Base-by-base conservation (phyloP, 2,329 filamentous ascomycete species). In the Byssochlamys sp. region DNA sequence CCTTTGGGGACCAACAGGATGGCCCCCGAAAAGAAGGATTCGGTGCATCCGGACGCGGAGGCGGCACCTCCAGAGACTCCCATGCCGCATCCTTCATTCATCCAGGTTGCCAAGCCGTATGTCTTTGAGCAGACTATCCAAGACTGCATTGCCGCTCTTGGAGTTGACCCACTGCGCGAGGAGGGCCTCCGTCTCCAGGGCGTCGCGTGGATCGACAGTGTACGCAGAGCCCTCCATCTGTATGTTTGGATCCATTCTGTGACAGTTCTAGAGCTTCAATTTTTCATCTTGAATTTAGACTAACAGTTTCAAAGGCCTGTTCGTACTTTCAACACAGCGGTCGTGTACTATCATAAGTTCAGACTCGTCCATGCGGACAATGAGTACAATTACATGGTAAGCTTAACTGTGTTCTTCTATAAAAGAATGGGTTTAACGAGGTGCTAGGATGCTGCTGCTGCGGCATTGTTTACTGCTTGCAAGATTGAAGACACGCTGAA, bases 401-500 rank as follows among this genome's bases (percentile, higher is more conserved):
- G 73, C 19, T n/a, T 48, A 25, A 19, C 6, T 33, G 27, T 53
- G 14, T 4, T 11, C 25, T 39, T 53, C 1, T 3, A 28, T 1
- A 10, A n/a, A 5, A 6, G 19, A 50, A 55, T 35, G 4, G 48
- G 9, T 54, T 57, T 64, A 33, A 60, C 26, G 29, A 27, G n/a
- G 48, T 29, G 33, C 62, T 75, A 90, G 72, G 92, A 97, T 70
- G 91, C 90, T 1, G 90, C 92, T 0, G 84, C 94, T 5, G 90
- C 94, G 0, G 88, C 90, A 26, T 78, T 99, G 7, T 92, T 97
- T 68, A 89, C 91, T 2, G 91, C 91, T 2, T 97, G 92, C 79
- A 99, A 99, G 77, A 91, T 95, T 52, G 94, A 99, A 73, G 94
- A 99, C 72, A 99, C 94, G 0, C 83, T 96, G 63, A 99, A 99